A percentile compares a stretch with the other conserved stretches of the same genome.
Conservation (phyloP, 768 basidiomycete genomes). For the Naganishia randhawae region DNA sequence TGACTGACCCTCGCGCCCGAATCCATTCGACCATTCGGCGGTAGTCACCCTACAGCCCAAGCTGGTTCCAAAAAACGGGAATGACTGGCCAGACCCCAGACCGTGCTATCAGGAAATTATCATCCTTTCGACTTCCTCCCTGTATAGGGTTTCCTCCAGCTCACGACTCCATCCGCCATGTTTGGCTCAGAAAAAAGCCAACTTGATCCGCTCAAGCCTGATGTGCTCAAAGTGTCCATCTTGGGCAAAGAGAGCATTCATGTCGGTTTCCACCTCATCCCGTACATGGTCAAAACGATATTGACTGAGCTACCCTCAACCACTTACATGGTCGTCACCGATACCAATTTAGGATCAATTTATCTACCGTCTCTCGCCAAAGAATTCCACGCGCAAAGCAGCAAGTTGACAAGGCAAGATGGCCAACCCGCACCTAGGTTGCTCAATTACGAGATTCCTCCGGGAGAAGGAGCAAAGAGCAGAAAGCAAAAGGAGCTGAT, state of each 20-base stretch:
- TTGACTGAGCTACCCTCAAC: conserved; percentile 68
- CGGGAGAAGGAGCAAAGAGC: conserved; percentile 90
- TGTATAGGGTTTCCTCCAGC: too few relatives aligned
- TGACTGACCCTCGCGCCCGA: too few relatives aligned
- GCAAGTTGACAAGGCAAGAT: conserved; percentile 29
- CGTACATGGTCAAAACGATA: conserved; percentile 67
- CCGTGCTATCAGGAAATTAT: too few relatives aligned
- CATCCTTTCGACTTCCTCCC: too few relatives aligned
- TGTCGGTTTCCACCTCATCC: conserved; percentile 85
- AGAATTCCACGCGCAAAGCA: conserved; percentile 59
- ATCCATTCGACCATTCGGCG: too few relatives aligned
- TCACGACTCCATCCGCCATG: conserved; percentile 11
- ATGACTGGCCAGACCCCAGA: too few relatives aligned
- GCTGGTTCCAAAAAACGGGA: too few relatives aligned
- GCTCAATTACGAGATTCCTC: conserved; percentile 71
- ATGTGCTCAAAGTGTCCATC: conserved; percentile 75
- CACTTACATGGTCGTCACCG: conserved; percentile 86
- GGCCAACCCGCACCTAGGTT: conserved; percentile 58
- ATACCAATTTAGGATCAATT: conserved; percentile 78
- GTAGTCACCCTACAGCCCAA: too few relatives aligned
- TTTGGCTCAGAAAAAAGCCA: conserved; percentile 6
- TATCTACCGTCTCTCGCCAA: conserved; percentile 67
- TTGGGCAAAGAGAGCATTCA: conserved; percentile 82
- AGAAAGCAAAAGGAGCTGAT: conserved; percentile 85
- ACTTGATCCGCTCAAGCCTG: conserved; percentile 39